These are phyloP conservation scores for Clavispora vitiphila DNA, from an alignment of 805 yeast genomes.

Conservation along the genomic window DNA sequence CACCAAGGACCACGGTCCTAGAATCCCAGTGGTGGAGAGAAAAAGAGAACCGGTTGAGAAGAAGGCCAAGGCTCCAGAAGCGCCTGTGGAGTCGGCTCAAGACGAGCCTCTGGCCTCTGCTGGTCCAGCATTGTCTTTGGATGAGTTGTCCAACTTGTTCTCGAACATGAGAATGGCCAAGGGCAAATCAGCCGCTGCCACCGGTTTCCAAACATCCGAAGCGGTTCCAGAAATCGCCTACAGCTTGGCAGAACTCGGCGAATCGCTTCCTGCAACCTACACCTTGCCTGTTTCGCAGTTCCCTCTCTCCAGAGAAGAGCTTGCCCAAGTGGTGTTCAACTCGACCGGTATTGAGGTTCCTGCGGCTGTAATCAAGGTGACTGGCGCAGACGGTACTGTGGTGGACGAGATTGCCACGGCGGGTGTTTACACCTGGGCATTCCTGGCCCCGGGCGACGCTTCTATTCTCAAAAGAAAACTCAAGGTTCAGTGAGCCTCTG, in stretches of 20 bases:
- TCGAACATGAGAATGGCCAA: conserved; percentile 21
- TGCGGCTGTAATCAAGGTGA: conserved; percentile 17
- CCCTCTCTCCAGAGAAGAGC: conserved; percentile 24
- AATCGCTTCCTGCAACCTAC: conserved; percentile 24
- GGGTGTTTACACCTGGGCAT: conserved; percentile 26
- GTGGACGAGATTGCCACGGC: conserved; percentile 17
- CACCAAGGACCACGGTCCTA: conserved; percentile 28
- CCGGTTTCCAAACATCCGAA: conserved; percentile 7
- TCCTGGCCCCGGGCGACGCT: conserved; percentile 25
- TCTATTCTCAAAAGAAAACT: conserved; percentile 14
- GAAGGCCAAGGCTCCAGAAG: conserved; percentile 3
- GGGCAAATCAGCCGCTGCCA: conserved; percentile 2
- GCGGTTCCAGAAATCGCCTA: conserved; percentile 15
- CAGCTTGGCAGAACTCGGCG: conserved; percentile 29
- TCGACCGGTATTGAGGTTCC: conserved; percentile 31
- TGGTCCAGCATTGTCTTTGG: conserved; percentile 29
- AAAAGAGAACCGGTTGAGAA: conserved; percentile 1
- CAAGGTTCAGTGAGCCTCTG: conserved; percentile 13
- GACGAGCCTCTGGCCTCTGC: conserved; percentile 6
- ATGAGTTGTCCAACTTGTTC: conserved; percentile 35
- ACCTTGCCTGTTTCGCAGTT: conserved; percentile 11
- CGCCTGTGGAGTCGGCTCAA: conserved; percentile 2
- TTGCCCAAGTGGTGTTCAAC: conserved; percentile 22
- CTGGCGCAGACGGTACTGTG: conserved; percentile 6
- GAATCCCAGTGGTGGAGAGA: conserved; percentile 36